Percentiles rank a stretch among this genome's conserved stretches.
These are phyloP conservation scores for Hamigera avellanea DNA, from an alignment of 495 filamentous ascomycete genomes.

Conservation along the genomic window DNA sequence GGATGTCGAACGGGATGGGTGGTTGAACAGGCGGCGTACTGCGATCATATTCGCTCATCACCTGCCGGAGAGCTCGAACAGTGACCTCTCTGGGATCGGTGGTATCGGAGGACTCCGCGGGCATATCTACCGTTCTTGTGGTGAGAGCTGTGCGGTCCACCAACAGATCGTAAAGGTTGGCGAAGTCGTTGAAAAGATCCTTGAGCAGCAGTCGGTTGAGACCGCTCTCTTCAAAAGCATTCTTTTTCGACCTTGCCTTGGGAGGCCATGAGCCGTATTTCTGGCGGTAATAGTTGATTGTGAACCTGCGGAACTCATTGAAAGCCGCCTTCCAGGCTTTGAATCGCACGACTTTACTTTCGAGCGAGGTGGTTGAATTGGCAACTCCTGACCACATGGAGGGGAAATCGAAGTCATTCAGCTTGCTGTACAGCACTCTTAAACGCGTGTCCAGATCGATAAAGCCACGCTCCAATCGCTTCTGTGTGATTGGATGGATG, in stretches of 20 bases:
- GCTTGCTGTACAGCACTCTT: slow-evolving; percentile 50
- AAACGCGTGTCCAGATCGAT: slow-evolving; percentile 65
- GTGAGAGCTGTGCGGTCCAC: slow-evolving; percentile 56
- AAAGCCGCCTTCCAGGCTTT: slow-evolving; percentile 71
- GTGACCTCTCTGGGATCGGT: slow-evolving; percentile 32
- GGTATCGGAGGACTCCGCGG: slow-evolving; percentile 22
- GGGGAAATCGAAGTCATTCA: slow-evolving; percentile 83
- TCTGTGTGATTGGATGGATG: slow-evolving; percentile 59
- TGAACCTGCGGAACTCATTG: slow-evolving; percentile 58
- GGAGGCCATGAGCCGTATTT: slow-evolving; percentile 91
- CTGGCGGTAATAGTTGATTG: slow-evolving; percentile 66
- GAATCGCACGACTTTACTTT: slow-evolving; percentile 70
- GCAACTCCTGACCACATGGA: slow-evolving; percentile 81
- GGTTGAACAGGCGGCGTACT: slow-evolving; percentile 81
- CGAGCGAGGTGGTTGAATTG: slow-evolving; percentile 59
- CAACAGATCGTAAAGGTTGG: slow-evolving; percentile 76
- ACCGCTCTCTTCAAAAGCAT: slow-evolving; percentile 71
- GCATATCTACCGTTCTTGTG: slow-evolving; percentile 39
- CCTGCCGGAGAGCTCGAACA: slow-evolving; percentile 49
- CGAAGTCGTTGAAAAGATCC: slow-evolving; percentile 77
- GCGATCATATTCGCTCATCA: slow-evolving; percentile 78
- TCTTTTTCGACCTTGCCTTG: slow-evolving; percentile 84
- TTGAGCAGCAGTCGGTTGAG: slow-evolving; percentile 74
- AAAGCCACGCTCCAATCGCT: slow-evolving; percentile 68
- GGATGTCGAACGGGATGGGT: slow-evolving; percentile 84